Base-by-base conservation (phyloP, 352 stramenopile genomes). In the Globisporangium alternatum region DNA sequence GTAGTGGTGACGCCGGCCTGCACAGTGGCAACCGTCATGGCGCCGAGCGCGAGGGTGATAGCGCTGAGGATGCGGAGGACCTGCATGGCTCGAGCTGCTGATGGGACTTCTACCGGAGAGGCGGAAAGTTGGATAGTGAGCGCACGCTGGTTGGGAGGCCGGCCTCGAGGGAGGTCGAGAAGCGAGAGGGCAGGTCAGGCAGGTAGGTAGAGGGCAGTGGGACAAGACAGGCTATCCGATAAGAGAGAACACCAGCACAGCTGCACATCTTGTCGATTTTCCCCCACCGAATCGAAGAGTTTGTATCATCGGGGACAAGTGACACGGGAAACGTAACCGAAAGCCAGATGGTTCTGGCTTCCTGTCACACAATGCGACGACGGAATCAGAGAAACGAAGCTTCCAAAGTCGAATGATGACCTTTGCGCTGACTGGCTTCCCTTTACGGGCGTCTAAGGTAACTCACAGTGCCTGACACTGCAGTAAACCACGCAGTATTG, bases 81-180 rank as follows among this genome's bases (percentile, higher is more conserved):
- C 44, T 67, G 52, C 61, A 67, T 67, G n/a, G 33, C 19, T 53
- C 12, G 33, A 62, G 41, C 15, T 35, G n/a, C 31, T 19, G 35
- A 17, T 31, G 35, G 47, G 54, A 67, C 62, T 67, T 58, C 41
- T 54, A 44, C 33, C n/a, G 9, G 53, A 12, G n/a, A 51, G 33
- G 35, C 22, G 30, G 62, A 53, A 62, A 67, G 62, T 67, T 62
- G 33, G 62, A 30, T 49, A 58, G 47, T 67, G 61, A 48, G 8
- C 9, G 6, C 10, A 54, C 1, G 28, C 17, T 15, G 19, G 43
- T 12, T 25, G 47, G 33, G 25, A 30, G 25, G 12, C 19, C 31
- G 10, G 43, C n/a, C 7, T 5, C 15, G 33, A 31, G 28, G 13
- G 10, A 33, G 17, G 43, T 12, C 5, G n/a, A 22, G 33, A 33